Base-by-base conservation (phyloP, 2,329 filamentous ascomycete genomes). In the Pseudogymnoascus sp. region DNA sequence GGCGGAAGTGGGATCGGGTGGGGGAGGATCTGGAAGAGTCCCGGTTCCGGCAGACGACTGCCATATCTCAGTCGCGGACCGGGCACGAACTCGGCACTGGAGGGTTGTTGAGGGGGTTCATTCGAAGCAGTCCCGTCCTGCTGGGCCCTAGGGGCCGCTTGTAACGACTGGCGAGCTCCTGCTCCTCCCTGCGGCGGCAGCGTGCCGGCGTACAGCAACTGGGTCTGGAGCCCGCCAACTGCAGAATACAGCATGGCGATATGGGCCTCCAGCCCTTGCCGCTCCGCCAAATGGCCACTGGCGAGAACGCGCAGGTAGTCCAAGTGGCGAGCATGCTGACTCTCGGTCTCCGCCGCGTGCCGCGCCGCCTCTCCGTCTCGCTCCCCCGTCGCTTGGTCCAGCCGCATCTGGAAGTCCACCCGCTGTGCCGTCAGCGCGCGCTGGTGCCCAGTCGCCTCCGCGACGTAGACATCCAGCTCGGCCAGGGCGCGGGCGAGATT, bases 1-100 rank as follows among this genome's bases (percentile, higher is more conserved):
- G 42, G 42, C 23, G 23, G 42, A 4, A 30, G 42, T 14, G 42
- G 42, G 42, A 52, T 30, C 23, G 23, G 42, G 23, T 52, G 42
- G 8, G 42, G 23, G 14, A 52, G 42, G 42, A 52, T 52, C 42
- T 52, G 42, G 42, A 52, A 52, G 42, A 52, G 42, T 52, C 42
- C 42, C 14, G 42, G 42, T n/a, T 28, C 12, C 6, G 42, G 14
- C 42, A 52, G 42, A 2, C 42, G 42, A 30, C 42, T 52, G 42
- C 42, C 42, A 23, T n/a, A 52, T 28, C 42, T 28, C 14, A 16
- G 23, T 4, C 42, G 42, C 14, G 42, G 42, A 30, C 42, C 42
- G 11, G n/a, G 42, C n/a, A 30, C 42, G 42, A 52, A 28, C 23
- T 52, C 42, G 8, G 42, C 5, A 23, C 14, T 30, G 42, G 42